phyloP scores from a whole-genome alignment of 2,329 filamentous ascomycete genomes.

The Cytospora piceae region DNA sequence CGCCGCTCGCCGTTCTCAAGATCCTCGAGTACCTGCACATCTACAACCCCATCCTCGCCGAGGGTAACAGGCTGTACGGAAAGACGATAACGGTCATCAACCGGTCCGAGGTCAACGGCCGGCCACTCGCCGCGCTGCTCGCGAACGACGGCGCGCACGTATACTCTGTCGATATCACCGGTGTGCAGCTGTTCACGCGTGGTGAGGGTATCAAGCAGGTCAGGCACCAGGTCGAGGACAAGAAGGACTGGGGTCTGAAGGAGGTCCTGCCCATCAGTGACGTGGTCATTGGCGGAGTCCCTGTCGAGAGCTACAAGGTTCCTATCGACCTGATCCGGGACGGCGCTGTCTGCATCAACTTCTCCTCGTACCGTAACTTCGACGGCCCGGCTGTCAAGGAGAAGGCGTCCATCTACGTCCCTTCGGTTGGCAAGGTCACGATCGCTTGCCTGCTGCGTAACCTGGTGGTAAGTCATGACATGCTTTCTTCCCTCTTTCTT shows the following conservation, averaged over 20 bases:
- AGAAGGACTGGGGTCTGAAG: conserved; percentile 77
- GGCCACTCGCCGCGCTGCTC: conserved; percentile 87
- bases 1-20: conserved; percentile 93
- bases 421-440: conserved; percentile 96
- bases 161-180: conserved; percentile 91
- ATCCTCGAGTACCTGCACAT: conserved; percentile 94
- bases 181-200: conserved; percentile 89
- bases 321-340: conserved; percentile 81
- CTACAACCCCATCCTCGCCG: conserved; percentile 92
- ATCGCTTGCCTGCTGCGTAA: conserved; percentile 91
- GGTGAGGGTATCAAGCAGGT: conserved; percentile 84
- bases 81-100: conserved; percentile 97
- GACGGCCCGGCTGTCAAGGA: conserved; percentile 83
- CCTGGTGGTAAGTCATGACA: conserved; percentile 68
- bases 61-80: conserved; percentile 90
- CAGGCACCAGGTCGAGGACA: conserved; percentile 84
- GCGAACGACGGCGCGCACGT: conserved; percentile 96
- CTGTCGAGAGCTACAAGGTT: conserved; percentile 86
- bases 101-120: conserved; percentile 91
- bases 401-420: conserved; percentile 95
- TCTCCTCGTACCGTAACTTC: conserved; percentile 95
- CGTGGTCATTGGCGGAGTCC: conserved; percentile 93
- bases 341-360: conserved; percentile 98
- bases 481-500: conserved; percentile 34
- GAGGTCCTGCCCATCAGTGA: conserved; percentile 87